Evolutionary conservation across 495 filamentous ascomycete species (phyloP).

Genomic region (Penicillium alfredii): DNA sequence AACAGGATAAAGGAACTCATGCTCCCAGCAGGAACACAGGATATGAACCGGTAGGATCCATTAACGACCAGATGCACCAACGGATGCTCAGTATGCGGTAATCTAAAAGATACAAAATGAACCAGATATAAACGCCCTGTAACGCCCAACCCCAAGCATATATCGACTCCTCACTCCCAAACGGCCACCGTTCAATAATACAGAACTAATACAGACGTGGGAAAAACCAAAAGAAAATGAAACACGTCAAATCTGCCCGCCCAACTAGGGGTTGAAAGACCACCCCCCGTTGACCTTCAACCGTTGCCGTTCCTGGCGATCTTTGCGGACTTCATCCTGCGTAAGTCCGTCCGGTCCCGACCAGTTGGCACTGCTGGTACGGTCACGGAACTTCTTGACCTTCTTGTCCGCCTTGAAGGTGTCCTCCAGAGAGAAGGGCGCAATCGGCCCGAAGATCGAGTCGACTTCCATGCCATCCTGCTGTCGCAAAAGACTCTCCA

Average conservation of each 20-base stretch:
- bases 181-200: constrained; percentile 6
- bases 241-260: constrained; percentile 1
- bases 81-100: constrained; percentile 16
- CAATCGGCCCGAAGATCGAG: constrained; percentile 82
- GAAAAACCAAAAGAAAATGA: no score
- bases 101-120: constrained; percentile 7
- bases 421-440: constrained; percentile 84
- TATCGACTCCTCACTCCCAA: constrained; percentile 1
- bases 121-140: constrained; percentile 6
- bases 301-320: constrained; percentile 73
- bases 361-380: constrained; percentile 95
- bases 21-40: neutral
- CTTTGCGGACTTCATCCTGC: constrained; percentile 75
- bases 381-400: constrained; percentile 74
- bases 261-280: constrained; percentile 48
- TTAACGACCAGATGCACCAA: constrained; percentile 16
- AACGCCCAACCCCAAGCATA: constrained; percentile 1
- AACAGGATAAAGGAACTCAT: no score
- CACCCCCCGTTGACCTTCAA: constrained; percentile 81
- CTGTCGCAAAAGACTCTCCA: constrained; percentile 58
- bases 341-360: constrained; percentile 76
- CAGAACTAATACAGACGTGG: no score
- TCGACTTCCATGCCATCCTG: constrained; percentile 85
- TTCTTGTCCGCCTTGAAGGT: constrained; percentile 81
- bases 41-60: no score